Evolutionary conservation across 257 asterid species (phyloP), one percentile per base, ranked within the genome.

Genomic region (Solanum bulbocastanum): DNA sequence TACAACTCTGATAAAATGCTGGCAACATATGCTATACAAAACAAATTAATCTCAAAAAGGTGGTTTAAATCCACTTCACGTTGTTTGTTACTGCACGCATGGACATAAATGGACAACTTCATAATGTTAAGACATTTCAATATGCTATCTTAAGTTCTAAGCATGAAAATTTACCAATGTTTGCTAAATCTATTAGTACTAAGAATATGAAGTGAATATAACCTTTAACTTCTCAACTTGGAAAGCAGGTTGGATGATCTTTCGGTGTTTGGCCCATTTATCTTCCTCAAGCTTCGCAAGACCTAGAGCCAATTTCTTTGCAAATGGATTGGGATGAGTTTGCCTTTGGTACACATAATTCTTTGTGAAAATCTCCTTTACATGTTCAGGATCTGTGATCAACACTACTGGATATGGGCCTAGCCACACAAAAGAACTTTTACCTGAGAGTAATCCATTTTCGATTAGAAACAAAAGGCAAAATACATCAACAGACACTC

Each of bases 221-320:
- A 87, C 89, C 89, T 87, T 87, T 49, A 87, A 18, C 20, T 87
- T 94, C 76, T 94, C 94, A 0, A 90, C 22, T 40, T 93, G 94
- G 92, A 95, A 95, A 76, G 95, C 94, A 18, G 98, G 94, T 87
- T 85, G 91, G 87, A 95, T 87, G 83, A 95, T 68, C 69, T 88
- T 95, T 68, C 96, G 87, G 81, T 93, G 95, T 69, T 93, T 95
- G 22, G 92, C 88, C 97, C 97, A 94, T 90, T 91, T 89, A 2
- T 93, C 93, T 14, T 83, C 88, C 20, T 94, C 98, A 20, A 71
- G 62, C 22, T 3, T 9, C 3, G 68, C 84, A 4, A 94, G 46
- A 37, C 97, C 98, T 56, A 86, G 86, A 3, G 81, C 87, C 20
- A 92, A 89, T 60, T 91, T 65, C 79, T 42, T 90, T 10, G 84